Percentiles rank a stretch among this genome's conserved stretches.
Conservation (phyloP, 495 filamentous ascomycete species). For the Haplographium delicatum region DNA sequence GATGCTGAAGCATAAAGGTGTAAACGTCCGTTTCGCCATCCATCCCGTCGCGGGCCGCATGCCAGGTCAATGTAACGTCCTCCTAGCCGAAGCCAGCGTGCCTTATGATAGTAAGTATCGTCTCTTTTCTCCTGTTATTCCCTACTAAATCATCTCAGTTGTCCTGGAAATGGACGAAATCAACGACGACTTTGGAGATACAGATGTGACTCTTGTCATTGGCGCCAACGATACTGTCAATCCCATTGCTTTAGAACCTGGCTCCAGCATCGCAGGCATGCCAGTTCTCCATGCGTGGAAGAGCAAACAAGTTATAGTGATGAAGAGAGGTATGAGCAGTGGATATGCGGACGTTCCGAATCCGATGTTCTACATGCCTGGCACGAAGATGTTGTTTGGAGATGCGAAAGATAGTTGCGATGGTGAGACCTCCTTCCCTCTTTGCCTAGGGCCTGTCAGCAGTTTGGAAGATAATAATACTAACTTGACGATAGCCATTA, state of each 20-base stretch:
- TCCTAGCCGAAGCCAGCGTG: constrained; percentile 75
- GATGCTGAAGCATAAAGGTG: constrained; percentile 61
- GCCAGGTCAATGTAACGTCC: constrained; percentile 82
- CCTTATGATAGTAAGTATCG: constrained; percentile 60
- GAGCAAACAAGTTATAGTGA: constrained; percentile 81
- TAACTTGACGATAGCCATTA: constrained; percentile 41
- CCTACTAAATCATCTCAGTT: constrained; percentile 32
- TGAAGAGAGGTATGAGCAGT: constrained; percentile 78
- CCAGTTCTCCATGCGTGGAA: constrained; percentile 84
- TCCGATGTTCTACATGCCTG: constrained; percentile 83
- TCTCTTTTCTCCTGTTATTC: constrained; percentile 2
- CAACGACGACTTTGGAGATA: constrained; percentile 78
- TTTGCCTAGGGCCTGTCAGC: too few relatives aligned
- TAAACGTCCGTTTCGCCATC: constrained; percentile 80
- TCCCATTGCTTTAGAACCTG: constrained; percentile 72
- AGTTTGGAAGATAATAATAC: not conserved
- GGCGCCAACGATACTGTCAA: constrained; percentile 86
- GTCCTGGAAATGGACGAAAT: constrained; percentile 89
- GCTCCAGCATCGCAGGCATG: constrained; percentile 78
- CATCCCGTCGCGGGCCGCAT: constrained; percentile 80
- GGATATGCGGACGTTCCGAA: constrained; percentile 85
- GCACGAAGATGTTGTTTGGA: constrained; percentile 79
- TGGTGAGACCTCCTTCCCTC: constrained; percentile 41
- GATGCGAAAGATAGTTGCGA: constrained; percentile 78
- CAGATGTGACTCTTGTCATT: constrained; percentile 79